Evolutionary conservation across 2,329 filamentous ascomycete species (phyloP).

Genomic region (Fusarium burgessii): DNA sequence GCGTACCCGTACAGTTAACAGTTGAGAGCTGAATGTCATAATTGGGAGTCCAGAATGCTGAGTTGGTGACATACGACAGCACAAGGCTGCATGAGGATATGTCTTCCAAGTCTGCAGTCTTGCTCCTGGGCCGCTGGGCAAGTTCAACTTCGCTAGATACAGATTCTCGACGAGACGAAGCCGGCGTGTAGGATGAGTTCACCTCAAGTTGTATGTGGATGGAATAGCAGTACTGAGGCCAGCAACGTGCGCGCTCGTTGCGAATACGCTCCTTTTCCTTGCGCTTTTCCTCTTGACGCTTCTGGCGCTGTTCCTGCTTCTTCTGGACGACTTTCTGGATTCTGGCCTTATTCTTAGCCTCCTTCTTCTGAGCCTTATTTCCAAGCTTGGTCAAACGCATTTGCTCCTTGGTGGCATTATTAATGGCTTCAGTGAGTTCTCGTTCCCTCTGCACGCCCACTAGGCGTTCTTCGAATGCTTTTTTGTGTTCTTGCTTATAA

Average conservation of each 20-base stretch:
- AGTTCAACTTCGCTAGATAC: slow-evolving; percentile 66
- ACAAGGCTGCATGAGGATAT: slow-evolving; percentile 58
- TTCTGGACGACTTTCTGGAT: slow-evolving; percentile 52
- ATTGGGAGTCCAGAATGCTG: slow-evolving; percentile 69
- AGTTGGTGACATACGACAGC: slow-evolving; percentile 69
- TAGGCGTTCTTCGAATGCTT: slow-evolving; percentile 57
- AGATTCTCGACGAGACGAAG: slow-evolving; percentile 63
- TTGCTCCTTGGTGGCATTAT: slow-evolving; percentile 50
- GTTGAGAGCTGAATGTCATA: slow-evolving; percentile 74
- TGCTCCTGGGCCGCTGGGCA: slow-evolving; percentile 54
- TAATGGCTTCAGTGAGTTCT: slow-evolving; percentile 50
- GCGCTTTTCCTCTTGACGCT: slow-evolving; percentile 51
- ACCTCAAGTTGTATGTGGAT: slow-evolving; percentile 65
- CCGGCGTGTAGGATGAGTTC: slow-evolving; percentile 53
- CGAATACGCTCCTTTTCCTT: slow-evolving; percentile 60
- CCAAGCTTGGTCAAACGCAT: slow-evolving; percentile 46
- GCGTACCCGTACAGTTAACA: slow-evolving; percentile 60
- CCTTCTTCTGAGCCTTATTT: slow-evolving; percentile 47
- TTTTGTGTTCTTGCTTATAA: slow-evolving; percentile 58
- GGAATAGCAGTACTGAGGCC: slow-evolving; percentile 63
- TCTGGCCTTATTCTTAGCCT: slow-evolving; percentile 50
- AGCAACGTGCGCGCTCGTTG: slow-evolving; percentile 59
- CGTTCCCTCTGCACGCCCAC: slow-evolving; percentile 49
- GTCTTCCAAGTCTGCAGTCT: slow-evolving; percentile 35
- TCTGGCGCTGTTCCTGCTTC: slow-evolving; percentile 51